phyloP scores from a whole-genome alignment of 164 flowering plant species.

The Akebia trifoliata region DNA sequence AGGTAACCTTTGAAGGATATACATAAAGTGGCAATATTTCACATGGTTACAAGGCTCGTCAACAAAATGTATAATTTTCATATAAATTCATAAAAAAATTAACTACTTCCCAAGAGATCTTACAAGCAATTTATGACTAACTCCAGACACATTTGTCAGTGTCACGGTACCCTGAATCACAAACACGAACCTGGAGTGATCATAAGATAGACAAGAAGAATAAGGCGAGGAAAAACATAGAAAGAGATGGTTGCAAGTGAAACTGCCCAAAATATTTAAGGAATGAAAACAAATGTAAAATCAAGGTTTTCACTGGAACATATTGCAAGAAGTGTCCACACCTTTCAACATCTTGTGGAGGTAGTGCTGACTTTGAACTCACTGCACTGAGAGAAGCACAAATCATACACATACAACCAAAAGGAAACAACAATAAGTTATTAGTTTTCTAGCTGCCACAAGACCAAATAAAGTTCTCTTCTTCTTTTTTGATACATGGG shows the following conservation, averaged over 20 bases:
- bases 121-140: constrained; percentile 45
- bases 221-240: background rate
- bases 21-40: too few species aligned
- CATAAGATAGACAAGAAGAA: background rate
- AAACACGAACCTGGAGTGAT: constrained; percentile 59
- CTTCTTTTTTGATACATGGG: too few species aligned
- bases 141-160: constrained; percentile 44
- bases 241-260: background rate
- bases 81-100: background rate
- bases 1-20: too few species aligned
- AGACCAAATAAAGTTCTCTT: background rate
- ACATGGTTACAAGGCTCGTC: too few species aligned
- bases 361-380: constrained; percentile 63
- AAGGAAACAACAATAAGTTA: background rate
- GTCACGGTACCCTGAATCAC: constrained; percentile 61
- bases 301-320: background rate
- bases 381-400: constrained; percentile 36
- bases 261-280: background rate
- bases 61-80: too few species aligned
- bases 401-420: background rate
- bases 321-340: constrained; percentile 12
- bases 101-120: constrained; percentile 7
- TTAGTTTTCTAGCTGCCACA: background rate
- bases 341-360: constrained; percentile 79
- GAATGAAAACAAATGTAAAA: too few species aligned